Evolutionary conservation across 169 alveolate species (phyloP), one percentile per base, ranked within the genome.

Genomic region (Babesia ovis): DNA sequence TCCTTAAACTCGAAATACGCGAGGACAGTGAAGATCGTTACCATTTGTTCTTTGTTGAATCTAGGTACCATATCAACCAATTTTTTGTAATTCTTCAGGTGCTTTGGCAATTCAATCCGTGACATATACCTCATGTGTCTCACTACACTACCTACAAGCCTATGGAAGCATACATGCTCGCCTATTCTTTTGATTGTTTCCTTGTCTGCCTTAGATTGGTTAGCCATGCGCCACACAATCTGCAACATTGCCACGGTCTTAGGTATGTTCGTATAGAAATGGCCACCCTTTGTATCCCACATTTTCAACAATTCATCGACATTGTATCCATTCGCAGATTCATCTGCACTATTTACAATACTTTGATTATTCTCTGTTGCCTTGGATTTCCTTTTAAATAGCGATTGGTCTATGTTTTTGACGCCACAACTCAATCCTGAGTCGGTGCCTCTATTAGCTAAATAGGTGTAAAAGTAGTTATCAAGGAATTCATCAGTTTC

Each of bases 231-330:
- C 20, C 60, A 43, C 25, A 74, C 31, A 2, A 61, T 69, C 48
- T 74, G 64, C 39, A 74, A 42, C 77, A 66, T 31, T 14, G 76
- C 85, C 4, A 74, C 77, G 6, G 85, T 64, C 42, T 61, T 74
- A 22, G 79, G 68, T 4, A 67, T 74, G 46, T 25, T 62, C 23
- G 64, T 74, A 31, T 74, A 74, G 42, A 66, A 66, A n/a, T 74
- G 51, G 23, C 64, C 60, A 16, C 76, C 85, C 20, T 74, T 61
- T 8, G 53, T 66, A 41, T 61, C 42, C 77, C 76, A 66, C 20
- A 74, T 74, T 27, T 66, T 29, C 29, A 74, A 2, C 23, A 74
- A 25, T 35, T 74, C 85, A 18, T 61, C 64, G 9, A 39, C 55
- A 35, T 23, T 46, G 37, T 64, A 74, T 39, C 45, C 18, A 25